Conservation (phyloP, 2,329 filamentous ascomycete genomes). For the Alternaria arborescens region DNA sequence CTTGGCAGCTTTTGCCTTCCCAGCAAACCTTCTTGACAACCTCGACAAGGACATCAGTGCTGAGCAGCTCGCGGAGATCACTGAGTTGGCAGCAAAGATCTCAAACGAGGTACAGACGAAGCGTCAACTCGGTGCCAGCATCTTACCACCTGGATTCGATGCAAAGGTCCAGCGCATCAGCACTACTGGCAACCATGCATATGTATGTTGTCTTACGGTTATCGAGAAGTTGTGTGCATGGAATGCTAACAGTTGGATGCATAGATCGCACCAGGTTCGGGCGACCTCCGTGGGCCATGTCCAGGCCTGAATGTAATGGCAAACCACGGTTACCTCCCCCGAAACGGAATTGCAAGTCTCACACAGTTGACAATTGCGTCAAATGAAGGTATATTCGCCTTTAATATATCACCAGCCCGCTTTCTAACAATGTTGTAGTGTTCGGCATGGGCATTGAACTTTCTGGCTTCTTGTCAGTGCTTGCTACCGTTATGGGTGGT, state of each 20-base stretch:
- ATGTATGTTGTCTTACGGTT: background rate
- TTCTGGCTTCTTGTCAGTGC: slow-evolving; percentile 25
- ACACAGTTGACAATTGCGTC: slow-evolving; percentile 6
- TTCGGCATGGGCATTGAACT: slow-evolving; percentile 24
- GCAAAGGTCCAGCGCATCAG: background rate
- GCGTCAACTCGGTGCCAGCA: background rate
- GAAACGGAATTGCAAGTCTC: slow-evolving; percentile 33
- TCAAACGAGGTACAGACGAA: background rate
- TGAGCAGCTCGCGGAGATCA: background rate
- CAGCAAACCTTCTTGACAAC: background rate
- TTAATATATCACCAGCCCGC: background rate
- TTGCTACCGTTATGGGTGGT: slow-evolving; percentile 22
- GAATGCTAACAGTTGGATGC: background rate
- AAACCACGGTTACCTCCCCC: slow-evolving; percentile 46
- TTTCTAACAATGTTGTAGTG: background rate
- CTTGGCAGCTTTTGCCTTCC: background rate
- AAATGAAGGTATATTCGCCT: background rate
- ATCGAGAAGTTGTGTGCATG: background rate
- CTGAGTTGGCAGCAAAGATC: background rate
- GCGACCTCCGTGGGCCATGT: slow-evolving; percentile 38
- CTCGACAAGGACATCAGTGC: background rate
- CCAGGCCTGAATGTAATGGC: slow-evolving; percentile 44
- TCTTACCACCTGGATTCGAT: background rate
- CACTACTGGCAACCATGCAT: background rate
- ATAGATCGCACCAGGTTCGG: slow-evolving; percentile 1